Conservation (phyloP, 2,329 filamentous ascomycete species). For the Colletotrichum tropicale region DNA sequence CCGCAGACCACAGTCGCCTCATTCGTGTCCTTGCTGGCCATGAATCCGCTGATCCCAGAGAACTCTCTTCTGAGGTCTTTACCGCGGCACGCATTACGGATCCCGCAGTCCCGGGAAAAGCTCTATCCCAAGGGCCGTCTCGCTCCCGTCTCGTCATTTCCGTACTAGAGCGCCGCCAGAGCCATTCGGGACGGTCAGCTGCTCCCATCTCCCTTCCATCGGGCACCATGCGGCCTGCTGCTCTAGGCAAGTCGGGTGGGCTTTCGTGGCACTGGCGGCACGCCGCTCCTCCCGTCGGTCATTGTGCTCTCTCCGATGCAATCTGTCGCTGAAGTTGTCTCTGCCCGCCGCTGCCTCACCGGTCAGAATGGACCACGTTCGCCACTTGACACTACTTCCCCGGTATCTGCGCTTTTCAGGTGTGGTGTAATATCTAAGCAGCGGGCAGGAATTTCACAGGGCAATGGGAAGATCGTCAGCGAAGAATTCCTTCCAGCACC, state of each 20-base stretch:
- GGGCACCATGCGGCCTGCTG: constrained; percentile 17
- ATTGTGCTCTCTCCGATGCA: background rate
- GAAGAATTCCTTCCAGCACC: background rate
- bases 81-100: background rate
- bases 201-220: background rate
- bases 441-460: background rate
- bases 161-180: constrained; percentile 7
- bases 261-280: constrained; percentile 12
- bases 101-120: background rate
- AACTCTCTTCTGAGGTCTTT: background rate
- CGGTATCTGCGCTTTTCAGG: background rate
- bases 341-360: background rate
- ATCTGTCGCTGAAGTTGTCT: background rate
- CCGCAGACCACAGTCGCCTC: background rate
- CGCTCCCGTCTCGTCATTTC: background rate
- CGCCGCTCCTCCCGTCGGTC: background rate
- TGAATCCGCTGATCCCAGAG: background rate
- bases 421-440: background rate
- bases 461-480: background rate
- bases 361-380: background rate
- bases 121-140: background rate
- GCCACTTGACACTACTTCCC: constrained; percentile 1
- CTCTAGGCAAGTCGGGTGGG: constrained; percentile 11
- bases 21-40: background rate
- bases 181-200: constrained; percentile 18